These are phyloP conservation scores for Elsinoe australis DNA, from an alignment of 2,329 filamentous ascomycete genomes.

Conservation along the genomic window DNA sequence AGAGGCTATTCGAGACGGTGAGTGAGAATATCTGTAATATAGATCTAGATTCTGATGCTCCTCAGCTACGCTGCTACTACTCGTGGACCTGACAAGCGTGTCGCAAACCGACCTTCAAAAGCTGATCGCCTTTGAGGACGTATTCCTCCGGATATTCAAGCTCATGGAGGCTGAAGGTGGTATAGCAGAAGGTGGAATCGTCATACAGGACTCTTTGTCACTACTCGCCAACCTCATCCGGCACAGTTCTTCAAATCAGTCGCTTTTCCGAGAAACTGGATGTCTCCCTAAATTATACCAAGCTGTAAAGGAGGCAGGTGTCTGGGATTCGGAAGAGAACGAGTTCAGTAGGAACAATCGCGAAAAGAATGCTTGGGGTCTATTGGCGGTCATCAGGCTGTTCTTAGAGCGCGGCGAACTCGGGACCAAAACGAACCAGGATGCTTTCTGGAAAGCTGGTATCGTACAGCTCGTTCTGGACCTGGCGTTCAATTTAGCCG, in stretches of 20 bases:
- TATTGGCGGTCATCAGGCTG: slow-evolving; percentile 76
- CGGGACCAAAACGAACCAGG: slow-evolving; percentile 75
- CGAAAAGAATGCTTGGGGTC: slow-evolving; percentile 88
- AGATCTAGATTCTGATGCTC: no score
- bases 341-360: slow-evolving; percentile 66
- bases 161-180: slow-evolving; percentile 78
- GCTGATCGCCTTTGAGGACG: slow-evolving; percentile 88
- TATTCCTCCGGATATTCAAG: slow-evolving; percentile 77
- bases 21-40: no score
- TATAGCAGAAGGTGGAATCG: slow-evolving; percentile 70
- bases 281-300: slow-evolving; percentile 47
- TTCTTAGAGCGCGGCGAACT: slow-evolving; percentile 76
- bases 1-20: slow-evolving; percentile 76
- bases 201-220: slow-evolving; percentile 88
- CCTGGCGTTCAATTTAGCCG: slow-evolving; percentile 67
- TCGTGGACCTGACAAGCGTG: slow-evolving; percentile 74
- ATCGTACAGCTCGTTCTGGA: slow-evolving; percentile 72
- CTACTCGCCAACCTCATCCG: slow-evolving; percentile 81
- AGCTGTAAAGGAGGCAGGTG: slow-evolving; percentile 47
- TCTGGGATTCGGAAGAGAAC: slow-evolving; percentile 47
- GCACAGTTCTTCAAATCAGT: slow-evolving; percentile 85
- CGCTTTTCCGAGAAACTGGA: slow-evolving; percentile 84
- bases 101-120: slow-evolving; percentile 86
- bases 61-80: slow-evolving; percentile 70
- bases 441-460: slow-evolving; percentile 74